These are phyloP conservation scores for Paraconiothyrium sp. DNA, from an alignment of 2,329 filamentous ascomycete genomes.

Conservation along the genomic window DNA sequence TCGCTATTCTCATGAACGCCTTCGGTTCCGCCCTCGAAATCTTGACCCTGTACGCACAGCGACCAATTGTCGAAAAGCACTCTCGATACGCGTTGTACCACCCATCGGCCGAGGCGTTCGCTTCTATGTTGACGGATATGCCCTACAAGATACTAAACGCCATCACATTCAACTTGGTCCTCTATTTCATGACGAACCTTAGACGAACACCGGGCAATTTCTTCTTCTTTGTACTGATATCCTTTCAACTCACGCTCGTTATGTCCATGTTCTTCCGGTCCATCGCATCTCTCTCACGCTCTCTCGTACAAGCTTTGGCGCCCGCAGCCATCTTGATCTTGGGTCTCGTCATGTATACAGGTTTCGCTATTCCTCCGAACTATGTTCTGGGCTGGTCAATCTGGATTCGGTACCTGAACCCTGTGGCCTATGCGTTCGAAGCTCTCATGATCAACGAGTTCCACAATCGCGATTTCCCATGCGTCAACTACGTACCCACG, in stretches of 20 bases:
- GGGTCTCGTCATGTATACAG: constrained; percentile 73
- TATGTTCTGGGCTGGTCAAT: constrained; percentile 83
- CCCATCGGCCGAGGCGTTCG: constrained; percentile 85
- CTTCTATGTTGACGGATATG: constrained; percentile 86
- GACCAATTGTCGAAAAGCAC: constrained; percentile 93
- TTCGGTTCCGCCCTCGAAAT: constrained; percentile 86
- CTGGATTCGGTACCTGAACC: constrained; percentile 85
- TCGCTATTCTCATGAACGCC: constrained; percentile 86
- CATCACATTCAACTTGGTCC: constrained; percentile 77
- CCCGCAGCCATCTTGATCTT: constrained; percentile 68
- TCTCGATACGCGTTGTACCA: constrained; percentile 87
- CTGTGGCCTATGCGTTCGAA: constrained; percentile 83
- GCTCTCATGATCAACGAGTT: constrained; percentile 87
- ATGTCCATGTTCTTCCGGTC: constrained; percentile 91
- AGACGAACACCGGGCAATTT: constrained; percentile 77
- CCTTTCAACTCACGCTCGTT: constrained; percentile 74
- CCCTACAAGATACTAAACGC: constrained; percentile 82
- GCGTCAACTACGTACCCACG: constrained; percentile 55
- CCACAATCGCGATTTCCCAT: constrained; percentile 67
- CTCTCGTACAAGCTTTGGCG: constrained; percentile 66
- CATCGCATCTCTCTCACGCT: constrained; percentile 79
- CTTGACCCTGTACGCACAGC: constrained; percentile 84
- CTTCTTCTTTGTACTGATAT: constrained; percentile 86
- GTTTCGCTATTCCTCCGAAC: constrained; percentile 65
- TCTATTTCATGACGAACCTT: constrained; percentile 91